These are phyloP conservation scores for Epichloe elymi DNA, from an alignment of 2,329 filamentous ascomycete genomes.

Conservation along the genomic window DNA sequence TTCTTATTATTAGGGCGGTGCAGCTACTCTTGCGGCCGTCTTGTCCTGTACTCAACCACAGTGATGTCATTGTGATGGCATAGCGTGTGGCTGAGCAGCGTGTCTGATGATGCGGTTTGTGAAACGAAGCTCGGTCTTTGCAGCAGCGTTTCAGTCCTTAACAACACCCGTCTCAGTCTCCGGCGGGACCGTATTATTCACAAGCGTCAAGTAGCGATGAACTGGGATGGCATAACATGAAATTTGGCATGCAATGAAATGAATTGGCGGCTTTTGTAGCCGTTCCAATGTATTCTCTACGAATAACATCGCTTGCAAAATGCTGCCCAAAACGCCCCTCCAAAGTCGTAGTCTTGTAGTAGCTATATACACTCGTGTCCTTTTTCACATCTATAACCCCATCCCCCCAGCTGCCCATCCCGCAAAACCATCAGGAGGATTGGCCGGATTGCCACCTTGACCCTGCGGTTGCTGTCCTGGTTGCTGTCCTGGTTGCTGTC, in stretches of 20 bases:
- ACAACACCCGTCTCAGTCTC: not conserved
- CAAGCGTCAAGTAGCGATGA: too few species aligned
- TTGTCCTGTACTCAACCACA: too few species aligned
- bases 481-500: constrained; percentile 4
- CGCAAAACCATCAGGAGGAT: constrained; percentile 17
- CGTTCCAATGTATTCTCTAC: not conserved
- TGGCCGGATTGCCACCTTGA: constrained; percentile 3
- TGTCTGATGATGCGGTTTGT: not conserved
- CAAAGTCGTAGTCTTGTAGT: constrained; percentile 1
- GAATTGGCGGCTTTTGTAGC: not conserved
- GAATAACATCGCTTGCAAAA: constrained; percentile 1
- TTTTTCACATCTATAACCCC: constrained; percentile 15
- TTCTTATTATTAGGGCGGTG: too few species aligned
- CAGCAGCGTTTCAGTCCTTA: not conserved
- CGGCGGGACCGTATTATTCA: too few species aligned
- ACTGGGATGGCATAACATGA: not conserved
- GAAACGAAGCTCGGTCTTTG: not conserved
- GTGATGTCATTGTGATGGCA: too few species aligned
- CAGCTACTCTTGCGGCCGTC: too few species aligned
- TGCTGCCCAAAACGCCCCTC: constrained; percentile 8
- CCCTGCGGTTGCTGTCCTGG: not conserved
- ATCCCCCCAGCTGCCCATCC: constrained; percentile 25
- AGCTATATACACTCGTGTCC: constrained; percentile 4
- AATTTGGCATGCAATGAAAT: not conserved
- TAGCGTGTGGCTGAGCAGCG: too few species aligned